These are phyloP conservation scores for Vitis cinerea DNA, from an alignment of 164 flowering plant genomes.

Conservation along the genomic window DNA sequence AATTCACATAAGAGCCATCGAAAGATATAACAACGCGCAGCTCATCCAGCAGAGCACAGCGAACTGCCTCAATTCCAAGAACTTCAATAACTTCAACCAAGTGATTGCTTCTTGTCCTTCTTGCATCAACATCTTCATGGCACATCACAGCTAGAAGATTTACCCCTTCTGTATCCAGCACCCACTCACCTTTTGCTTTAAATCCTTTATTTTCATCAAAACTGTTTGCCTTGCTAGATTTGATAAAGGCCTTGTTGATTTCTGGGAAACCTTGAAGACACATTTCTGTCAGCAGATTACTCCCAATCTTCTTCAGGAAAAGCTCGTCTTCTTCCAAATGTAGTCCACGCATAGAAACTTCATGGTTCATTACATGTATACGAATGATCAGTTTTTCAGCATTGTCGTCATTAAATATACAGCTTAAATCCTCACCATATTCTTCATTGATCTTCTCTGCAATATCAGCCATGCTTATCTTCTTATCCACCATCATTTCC, in stretches of 20 bases:
- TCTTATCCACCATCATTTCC: constrained; percentile 99
- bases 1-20: constrained; percentile 98
- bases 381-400: constrained; percentile 94
- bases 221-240: constrained; percentile 62
- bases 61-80: constrained; percentile 97
- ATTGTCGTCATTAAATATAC: constrained; percentile 97
- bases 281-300: constrained; percentile 98
- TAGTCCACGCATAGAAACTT: constrained; percentile 84
- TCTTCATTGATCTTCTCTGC: constrained; percentile 95
- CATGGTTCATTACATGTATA: constrained; percentile 96
- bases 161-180: constrained; percentile 98
- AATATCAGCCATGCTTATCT: constrained; percentile 95
- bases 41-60: constrained; percentile 82
- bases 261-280: constrained; percentile 95
- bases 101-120: constrained; percentile 92
- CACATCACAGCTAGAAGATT: constrained; percentile 94
- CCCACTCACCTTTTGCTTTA: constrained; percentile 86
- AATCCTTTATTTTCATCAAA: constrained; percentile 88
- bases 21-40: constrained; percentile 95
- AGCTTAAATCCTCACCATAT: constrained; percentile 89
- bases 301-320: constrained; percentile 90
- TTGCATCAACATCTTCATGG: constrained; percentile 93
- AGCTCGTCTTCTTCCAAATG: constrained; percentile 97
- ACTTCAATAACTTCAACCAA: constrained; percentile 96
- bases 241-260: constrained; percentile 92